A percentile compares a stretch with the other conserved stretches of the same genome.
Evolutionary conservation across 192 early-diverging fungal genomes (phyloP).

Genomic region (Coemansia sp.): DNA sequence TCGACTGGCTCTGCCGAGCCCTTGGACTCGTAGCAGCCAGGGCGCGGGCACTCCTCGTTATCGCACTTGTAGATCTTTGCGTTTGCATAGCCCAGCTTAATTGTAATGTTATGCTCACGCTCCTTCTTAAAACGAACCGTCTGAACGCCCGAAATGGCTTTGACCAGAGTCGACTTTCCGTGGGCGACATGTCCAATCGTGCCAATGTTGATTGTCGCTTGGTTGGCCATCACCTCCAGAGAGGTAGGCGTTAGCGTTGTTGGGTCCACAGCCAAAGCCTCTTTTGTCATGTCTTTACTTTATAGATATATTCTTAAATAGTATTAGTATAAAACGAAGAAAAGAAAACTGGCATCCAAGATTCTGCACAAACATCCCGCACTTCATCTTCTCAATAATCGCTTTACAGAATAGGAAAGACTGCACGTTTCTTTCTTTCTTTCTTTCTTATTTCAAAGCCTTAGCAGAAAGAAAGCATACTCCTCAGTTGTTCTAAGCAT

Average conservation of each 20-base stretch:
- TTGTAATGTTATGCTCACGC: slow-evolving; percentile 92
- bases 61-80: slow-evolving; percentile 99
- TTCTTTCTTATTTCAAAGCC: no score
- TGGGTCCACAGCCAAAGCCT: slow-evolving; percentile 19
- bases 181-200: slow-evolving; percentile 99
- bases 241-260: slow-evolving; percentile 43
- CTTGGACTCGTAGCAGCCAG: slow-evolving; percentile 92
- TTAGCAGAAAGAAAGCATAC: no score
- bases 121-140: slow-evolving; percentile 98
- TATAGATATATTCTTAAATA: no score
- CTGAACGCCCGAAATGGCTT: slow-evolving; percentile 96
- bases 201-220: slow-evolving; percentile 99
- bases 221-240: slow-evolving; percentile 94
- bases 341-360: no score
- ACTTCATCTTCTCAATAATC: no score
- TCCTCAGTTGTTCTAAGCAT: no score
- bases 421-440: no score
- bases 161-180: slow-evolving; percentile 99
- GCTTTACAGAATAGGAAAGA: no score
- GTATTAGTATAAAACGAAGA: no score
- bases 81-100: slow-evolving; percentile 99
- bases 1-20: slow-evolving; percentile 79
- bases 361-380: no score
- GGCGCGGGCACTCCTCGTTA: slow-evolving; percentile 87
- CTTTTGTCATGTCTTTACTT: no score